Percentiles rank a stretch among this genome's conserved stretches.
Conservation (phyloP, 1,139 yeast genomes). For the Pichia sp. region DNA sequence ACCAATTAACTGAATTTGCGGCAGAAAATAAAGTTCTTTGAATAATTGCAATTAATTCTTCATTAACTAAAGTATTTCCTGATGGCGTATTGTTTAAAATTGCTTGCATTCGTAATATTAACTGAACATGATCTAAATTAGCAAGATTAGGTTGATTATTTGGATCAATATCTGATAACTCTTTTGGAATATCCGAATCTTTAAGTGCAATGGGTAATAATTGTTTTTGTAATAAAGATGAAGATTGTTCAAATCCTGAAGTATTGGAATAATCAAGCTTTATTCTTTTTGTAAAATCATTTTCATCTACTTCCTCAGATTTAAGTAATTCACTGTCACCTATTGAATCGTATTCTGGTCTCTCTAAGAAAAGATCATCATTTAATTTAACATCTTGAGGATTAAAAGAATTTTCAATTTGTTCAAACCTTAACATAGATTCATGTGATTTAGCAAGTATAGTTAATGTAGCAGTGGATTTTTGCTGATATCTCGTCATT, state of each 20-base stretch:
- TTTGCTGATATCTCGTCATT: conserved; percentile 75
- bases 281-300: conserved; percentile 33
- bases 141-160: conserved; percentile 71
- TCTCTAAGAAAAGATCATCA: conserved; percentile 76
- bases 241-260: conserved; percentile 7
- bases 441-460: conserved; percentile 61
- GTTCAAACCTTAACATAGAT: conserved; percentile 22
- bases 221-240: conserved; percentile 18
- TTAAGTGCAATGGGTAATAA: conserved; percentile 56
- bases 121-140: conserved; percentile 65
- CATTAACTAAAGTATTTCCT: conserved; percentile 65
- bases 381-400: conserved; percentile 59
- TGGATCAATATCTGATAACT: conserved; percentile 59
- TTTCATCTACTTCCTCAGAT: conserved; percentile 17
- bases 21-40: conserved; percentile 60
- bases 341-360: conserved; percentile 58
- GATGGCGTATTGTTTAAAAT: conserved; percentile 69
- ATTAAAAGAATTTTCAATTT: conserved; percentile 24
- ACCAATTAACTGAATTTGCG: conserved; percentile 56
- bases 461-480: conserved; percentile 66
- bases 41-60: conserved; percentile 71
- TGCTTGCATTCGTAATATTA: conserved; percentile 60
- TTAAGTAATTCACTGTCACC: conserved; percentile 42
- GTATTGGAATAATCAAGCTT: conserved; percentile 33
- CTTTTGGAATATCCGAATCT: conserved; percentile 57